These are phyloP conservation scores for Debaryomyces robertsiae DNA, from an alignment of 1,139 yeast genomes.

Conservation along the genomic window DNA sequence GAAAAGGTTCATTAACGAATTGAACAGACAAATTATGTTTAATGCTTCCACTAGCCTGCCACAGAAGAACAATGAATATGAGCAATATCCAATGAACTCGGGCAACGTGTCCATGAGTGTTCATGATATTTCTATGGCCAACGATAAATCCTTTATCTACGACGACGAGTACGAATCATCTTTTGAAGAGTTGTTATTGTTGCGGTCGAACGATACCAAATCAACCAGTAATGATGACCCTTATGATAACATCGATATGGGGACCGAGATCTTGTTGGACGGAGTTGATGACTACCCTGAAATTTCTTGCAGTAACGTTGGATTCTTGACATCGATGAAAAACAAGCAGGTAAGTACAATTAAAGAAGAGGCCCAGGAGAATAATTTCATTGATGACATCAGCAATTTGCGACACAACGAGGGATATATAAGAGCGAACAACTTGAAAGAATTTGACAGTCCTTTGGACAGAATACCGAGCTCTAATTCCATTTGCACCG, in stretches of 20 bases:
- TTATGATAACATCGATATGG: conserved; percentile 9
- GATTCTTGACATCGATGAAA: conserved; percentile 1
- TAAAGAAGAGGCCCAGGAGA: conserved; percentile 14
- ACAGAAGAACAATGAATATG: background rate
- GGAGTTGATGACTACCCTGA: conserved; percentile 3
- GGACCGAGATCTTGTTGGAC: conserved; percentile 2
- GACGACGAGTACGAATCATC: conserved; percentile 26
- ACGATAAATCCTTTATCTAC: conserved; percentile 11
- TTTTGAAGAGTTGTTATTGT: conserved; percentile 24
- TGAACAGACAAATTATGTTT: conserved; percentile 11
- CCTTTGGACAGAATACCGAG: conserved; percentile 15
- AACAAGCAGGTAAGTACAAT: conserved; percentile 6
- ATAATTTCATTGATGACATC: conserved; percentile 28
- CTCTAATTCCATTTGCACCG: background rate
- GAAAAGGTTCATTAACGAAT: conserved; percentile 17
- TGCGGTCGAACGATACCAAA: conserved; percentile 27
- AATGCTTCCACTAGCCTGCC: background rate
- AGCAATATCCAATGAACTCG: background rate
- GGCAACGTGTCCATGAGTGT: conserved; percentile 1
- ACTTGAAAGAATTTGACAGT: conserved; percentile 18
- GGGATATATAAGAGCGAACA: conserved; percentile 16
- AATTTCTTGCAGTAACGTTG: background rate
- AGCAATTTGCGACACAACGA: conserved; percentile 41
- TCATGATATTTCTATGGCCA: conserved; percentile 17
- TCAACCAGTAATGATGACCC: conserved; percentile 18